Base-by-base conservation (phyloP, 2,329 filamentous ascomycete genomes). In the Arthroderma sp. region DNA sequence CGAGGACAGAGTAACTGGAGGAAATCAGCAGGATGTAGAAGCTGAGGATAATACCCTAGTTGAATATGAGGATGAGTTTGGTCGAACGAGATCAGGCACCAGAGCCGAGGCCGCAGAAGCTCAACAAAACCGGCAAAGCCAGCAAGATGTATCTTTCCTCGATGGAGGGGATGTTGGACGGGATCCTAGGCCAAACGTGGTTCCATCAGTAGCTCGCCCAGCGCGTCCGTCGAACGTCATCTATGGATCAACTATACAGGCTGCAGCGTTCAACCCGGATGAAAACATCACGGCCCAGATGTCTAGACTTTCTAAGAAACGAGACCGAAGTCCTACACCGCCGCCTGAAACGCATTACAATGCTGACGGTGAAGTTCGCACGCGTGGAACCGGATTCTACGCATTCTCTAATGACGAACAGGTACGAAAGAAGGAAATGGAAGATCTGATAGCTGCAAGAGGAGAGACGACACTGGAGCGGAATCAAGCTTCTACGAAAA, bases 1-100 rank as follows among this genome's bases (percentile, higher is more conserved):
- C 67, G 74, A 76, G 23, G 76, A 83, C 56, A 66, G 67, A 1
- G 72, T 67, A 8, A 61, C 61, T 6, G 67, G 59, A 7, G 68
- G 71, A 21, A 71, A 72, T 4, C 65, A 64, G 13, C 69, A 67
- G 1, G 67, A 67, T 28, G 69, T 68, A 1, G 69, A 63, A 6
- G 65, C 65, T 19, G 74, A 64, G 63, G 74, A 75, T 44, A 72
- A 76, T 47, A 85, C 90, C 56, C 71, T 87, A n/a, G 76, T 97
- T 4, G 91, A 96, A 63, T 94, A 88, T 68, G 80, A 86, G 55
- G 93, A 98, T 70, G 93, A 97, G 66, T 95, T 94, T 67, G 93
- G 93, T 1, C 85, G 93, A n/a, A 80, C 84, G 13, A 78, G 91
- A 2, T 82, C 76, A 44, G 87, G 86, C 17, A 91, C 88, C 0